Evolutionary conservation across 2,329 filamentous ascomycete species (phyloP).

Genomic region (Phialemoniopsis sp.): DNA sequence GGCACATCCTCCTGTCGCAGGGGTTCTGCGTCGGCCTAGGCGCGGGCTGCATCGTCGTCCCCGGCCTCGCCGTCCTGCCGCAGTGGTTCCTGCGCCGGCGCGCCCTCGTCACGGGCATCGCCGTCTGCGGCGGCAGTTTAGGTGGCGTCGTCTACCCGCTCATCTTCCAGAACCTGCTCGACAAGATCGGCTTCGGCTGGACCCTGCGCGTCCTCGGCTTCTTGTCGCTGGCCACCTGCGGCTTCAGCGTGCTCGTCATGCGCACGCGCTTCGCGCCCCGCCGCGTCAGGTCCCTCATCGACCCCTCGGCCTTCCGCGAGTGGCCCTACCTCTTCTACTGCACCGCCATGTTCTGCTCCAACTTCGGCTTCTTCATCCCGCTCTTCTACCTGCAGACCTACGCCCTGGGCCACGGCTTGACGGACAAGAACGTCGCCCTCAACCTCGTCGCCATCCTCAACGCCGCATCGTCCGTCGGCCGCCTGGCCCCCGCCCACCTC

Average conservation of each 20-base stretch:
- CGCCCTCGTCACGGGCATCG: constrained; percentile 36
- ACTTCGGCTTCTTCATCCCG: constrained; percentile 6
- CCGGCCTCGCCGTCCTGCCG: constrained; percentile 30
- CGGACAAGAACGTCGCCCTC: constrained; percentile 1
- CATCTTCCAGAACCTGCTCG: constrained; percentile 21
- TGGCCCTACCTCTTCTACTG: constrained; percentile 6
- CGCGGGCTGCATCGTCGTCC: constrained; percentile 30
- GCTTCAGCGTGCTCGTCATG: constrained; percentile 2
- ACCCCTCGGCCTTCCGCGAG: constrained; percentile 7
- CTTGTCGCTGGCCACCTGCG: constrained; percentile 8
- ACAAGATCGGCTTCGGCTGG: constrained; percentile 16
- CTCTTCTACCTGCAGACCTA: constrained; percentile 9
- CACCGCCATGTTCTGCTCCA: constrained; percentile 5
- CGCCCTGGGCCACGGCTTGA: constrained; percentile 6
- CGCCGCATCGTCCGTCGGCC: constrained; percentile 22
- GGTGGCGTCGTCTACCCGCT: constrained; percentile 20
- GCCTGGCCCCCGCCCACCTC: constrained; percentile 21
- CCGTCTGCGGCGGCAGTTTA: constrained; percentile 32
- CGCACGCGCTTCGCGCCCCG: constrained; percentile 8
- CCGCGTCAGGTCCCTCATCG: constrained; percentile 9
- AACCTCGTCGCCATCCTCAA: constrained; percentile 26
- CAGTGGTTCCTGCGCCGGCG: constrained; percentile 35
- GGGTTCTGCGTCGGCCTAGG: constrained; percentile 38
- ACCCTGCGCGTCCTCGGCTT: constrained; percentile 12
- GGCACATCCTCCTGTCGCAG: constrained; percentile 35